Evolutionary conservation across 2,329 filamentous ascomycete species (phyloP).

Genomic region (Didymellaceae sp.): DNA sequence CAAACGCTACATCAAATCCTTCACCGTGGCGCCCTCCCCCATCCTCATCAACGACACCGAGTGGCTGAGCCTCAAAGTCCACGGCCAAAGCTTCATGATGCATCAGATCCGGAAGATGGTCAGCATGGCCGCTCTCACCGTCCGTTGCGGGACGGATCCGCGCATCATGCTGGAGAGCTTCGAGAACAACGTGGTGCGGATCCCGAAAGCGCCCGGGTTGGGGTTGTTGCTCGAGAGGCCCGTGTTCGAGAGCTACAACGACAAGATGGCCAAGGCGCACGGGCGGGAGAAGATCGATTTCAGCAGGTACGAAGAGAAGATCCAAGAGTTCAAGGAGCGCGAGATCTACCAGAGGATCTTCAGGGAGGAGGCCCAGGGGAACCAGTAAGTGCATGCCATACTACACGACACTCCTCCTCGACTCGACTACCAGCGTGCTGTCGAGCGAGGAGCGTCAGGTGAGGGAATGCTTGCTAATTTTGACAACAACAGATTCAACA

Average conservation of each 20-base stretch:
- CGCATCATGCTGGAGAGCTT: constrained; percentile 78
- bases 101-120: constrained; percentile 99
- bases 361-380: constrained; percentile 83
- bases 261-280: constrained; percentile 68
- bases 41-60: constrained; percentile 90
- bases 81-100: constrained; percentile 99
- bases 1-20: constrained; percentile 91
- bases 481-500: constrained; percentile 46
- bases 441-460: too few relatives aligned
- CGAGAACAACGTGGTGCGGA: constrained; percentile 73
- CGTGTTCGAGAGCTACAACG: constrained; percentile 90
- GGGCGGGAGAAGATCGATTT: constrained; percentile 78
- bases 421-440: too few relatives aligned
- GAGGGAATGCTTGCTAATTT: constrained; percentile 29
- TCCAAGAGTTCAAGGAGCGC: constrained; percentile 86
- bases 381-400: constrained; percentile 70
- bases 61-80: constrained; percentile 94
- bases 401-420: background rate
- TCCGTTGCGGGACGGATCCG: constrained; percentile 80
- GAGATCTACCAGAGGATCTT: constrained; percentile 95
- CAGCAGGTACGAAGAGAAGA: constrained; percentile 74
- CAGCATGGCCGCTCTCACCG: constrained; percentile 83
- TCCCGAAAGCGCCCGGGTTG: constrained; percentile 91
- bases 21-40: constrained; percentile 68
- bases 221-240: constrained; percentile 88